Percentiles rank a stretch among this genome's conserved stretches.
These are phyloP conservation scores for Plasmodium adleri DNA, from an alignment of 169 alveolate species.

Conservation along the genomic window DNA sequence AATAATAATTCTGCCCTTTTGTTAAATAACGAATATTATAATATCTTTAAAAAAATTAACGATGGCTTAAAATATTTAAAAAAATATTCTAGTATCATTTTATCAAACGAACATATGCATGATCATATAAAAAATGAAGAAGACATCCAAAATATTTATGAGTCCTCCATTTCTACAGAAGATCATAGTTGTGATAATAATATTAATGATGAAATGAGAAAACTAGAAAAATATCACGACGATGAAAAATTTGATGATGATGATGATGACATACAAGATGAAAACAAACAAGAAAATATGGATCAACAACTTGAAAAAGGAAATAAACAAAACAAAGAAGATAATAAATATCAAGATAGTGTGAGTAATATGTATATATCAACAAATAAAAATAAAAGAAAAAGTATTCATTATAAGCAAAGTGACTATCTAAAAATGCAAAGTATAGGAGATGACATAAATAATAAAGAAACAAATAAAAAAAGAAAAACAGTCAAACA, in stretches of 20 bases:
- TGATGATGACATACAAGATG: too few relatives aligned
- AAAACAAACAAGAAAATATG: too few relatives aligned
- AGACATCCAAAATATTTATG: constrained; percentile 3
- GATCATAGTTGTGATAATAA: constrained; percentile 32
- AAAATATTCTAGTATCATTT: constrained; percentile 40
- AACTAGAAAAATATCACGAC: background rate
- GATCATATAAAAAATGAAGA: constrained; percentile 36
- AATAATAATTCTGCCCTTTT: too few relatives aligned
- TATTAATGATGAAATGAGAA: constrained; percentile 5
- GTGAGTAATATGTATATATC: constrained; percentile 35
- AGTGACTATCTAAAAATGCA: constrained; percentile 15
- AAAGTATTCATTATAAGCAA: constrained; percentile 21
- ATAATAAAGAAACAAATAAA: constrained; percentile 38
- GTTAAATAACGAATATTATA: constrained; percentile 39
- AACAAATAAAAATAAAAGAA: constrained; percentile 39
- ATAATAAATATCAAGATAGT: background rate
- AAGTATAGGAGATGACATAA: background rate
- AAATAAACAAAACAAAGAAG: too few relatives aligned
- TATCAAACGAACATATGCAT: constrained; percentile 27
- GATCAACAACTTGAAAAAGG: too few relatives aligned
- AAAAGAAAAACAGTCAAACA: constrained; percentile 59
- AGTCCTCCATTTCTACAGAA: constrained; percentile 52
- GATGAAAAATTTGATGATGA: too few relatives aligned
- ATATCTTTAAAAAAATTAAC: constrained; percentile 36
- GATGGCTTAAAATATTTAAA: constrained; percentile 50